These are phyloP conservation scores for Drosera capensis DNA, from an alignment of 148 eudicot genomes.

Conservation along the genomic window DNA sequence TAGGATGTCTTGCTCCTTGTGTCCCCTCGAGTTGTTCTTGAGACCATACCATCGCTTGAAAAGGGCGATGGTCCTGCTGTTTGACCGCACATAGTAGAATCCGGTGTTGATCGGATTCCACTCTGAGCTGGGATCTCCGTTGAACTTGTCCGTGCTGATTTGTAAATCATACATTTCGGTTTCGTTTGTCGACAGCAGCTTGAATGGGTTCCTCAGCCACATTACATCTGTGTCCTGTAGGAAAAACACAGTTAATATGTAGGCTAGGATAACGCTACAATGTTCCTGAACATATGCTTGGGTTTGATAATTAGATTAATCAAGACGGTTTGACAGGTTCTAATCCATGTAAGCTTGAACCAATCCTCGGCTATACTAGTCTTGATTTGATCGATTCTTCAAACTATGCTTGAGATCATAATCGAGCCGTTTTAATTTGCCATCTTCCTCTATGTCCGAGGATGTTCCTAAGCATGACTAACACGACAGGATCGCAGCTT, in stretches of 20 bases:
- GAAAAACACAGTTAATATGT: neutral
- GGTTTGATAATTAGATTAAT: no score
- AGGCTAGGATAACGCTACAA: no score
- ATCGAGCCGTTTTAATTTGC: no score
- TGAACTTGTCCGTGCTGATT: constrained; percentile 28
- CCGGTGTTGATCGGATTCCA: constrained; percentile 56
- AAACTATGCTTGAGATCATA: no score
- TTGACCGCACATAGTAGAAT: constrained; percentile 57
- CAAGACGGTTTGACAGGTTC: no score
- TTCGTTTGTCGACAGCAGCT: constrained; percentile 14
- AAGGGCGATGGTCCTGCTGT: constrained; percentile 36
- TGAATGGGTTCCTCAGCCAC: constrained; percentile 62
- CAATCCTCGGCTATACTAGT: no score
- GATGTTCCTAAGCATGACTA: no score
- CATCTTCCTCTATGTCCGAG: no score
- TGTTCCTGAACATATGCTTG: no score
- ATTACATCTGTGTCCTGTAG: constrained; percentile 53
- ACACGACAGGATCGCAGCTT: no score
- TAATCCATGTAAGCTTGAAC: no score
- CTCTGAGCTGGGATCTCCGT: constrained; percentile 23
- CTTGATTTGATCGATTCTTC: no score
- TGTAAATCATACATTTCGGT: constrained; percentile 26
- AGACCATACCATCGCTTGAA: constrained; percentile 51
- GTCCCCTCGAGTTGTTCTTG: constrained; percentile 35
- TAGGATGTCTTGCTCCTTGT: constrained; percentile 71